Conservation (phyloP, 306 rosid genomes). For the Leucaena leucocephala region DNA sequence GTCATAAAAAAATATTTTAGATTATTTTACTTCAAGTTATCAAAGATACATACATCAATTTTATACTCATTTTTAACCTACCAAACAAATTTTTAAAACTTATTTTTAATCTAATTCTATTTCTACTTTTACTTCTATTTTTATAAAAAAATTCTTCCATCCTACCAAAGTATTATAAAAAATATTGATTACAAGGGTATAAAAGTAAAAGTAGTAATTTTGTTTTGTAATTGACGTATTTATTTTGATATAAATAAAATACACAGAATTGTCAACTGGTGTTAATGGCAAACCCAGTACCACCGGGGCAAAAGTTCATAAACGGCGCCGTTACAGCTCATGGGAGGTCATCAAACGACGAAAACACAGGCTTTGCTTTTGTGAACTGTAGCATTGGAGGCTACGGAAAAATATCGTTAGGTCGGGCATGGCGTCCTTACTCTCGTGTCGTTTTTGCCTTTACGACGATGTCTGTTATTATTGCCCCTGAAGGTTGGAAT, state of each 20-base stretch:
- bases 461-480: conserved; percentile 78
- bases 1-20: no score
- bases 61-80: no score
- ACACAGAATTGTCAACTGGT: conserved; percentile 66
- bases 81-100: no score
- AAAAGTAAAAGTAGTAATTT: not conserved
- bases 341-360: conserved; percentile 69
- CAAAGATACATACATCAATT: no score
- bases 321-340: conserved; percentile 86
- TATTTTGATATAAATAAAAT: not conserved
- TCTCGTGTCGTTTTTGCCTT: conserved; percentile 72
- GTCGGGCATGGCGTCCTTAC: conserved; percentile 93
- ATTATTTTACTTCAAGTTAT: no score
- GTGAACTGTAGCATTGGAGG: conserved; percentile 78
- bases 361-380: conserved; percentile 78
- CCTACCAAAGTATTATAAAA: no score
- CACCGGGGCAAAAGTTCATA: conserved; percentile 45
- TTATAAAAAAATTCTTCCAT: no score
- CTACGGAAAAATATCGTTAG: conserved; percentile 80
- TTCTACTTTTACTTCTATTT: no score
- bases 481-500: conserved; percentile 93
- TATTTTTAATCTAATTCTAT: no score
- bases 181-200: not conserved
- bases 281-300: conserved; percentile 77
- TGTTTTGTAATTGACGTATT: not conserved